Evolutionary conservation across 2,329 filamentous ascomycete genomes (phyloP).

Genomic region (Sporothrix euskadiensis): DNA sequence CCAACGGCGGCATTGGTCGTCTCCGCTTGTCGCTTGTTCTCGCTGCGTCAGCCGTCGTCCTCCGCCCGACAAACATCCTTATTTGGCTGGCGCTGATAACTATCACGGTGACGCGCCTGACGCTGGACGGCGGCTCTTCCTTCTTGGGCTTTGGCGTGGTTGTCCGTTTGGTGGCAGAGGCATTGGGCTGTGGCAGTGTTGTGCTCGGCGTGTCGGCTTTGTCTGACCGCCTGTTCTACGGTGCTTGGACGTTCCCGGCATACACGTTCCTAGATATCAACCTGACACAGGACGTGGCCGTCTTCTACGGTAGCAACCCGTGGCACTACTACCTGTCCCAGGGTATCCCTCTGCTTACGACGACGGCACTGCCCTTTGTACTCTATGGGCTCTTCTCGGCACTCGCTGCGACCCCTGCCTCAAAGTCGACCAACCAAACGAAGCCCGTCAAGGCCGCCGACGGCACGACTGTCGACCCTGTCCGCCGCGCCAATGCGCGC

Average conservation of each 20-base stretch:
- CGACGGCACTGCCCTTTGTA: slow-evolving; percentile 77
- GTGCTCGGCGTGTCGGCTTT: slow-evolving; percentile 64
- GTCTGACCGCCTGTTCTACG: slow-evolving; percentile 78
- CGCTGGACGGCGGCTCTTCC: slow-evolving; percentile 44
- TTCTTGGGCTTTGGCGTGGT: slow-evolving; percentile 47
- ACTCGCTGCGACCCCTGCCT: slow-evolving; percentile 35
- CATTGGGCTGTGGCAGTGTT: slow-evolving; percentile 60
- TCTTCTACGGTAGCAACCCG: slow-evolving; percentile 89
- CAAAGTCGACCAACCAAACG: neutral
- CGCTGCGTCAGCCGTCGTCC: slow-evolving; percentile 77
- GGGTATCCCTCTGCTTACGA: slow-evolving; percentile 83
- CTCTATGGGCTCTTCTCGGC: slow-evolving; percentile 62
- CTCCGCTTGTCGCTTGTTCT: slow-evolving; percentile 67
- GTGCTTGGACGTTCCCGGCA: slow-evolving; percentile 83
- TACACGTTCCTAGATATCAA: slow-evolving; percentile 90
- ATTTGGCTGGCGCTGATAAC: slow-evolving; percentile 74
- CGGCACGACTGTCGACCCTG: slow-evolving; percentile 40
- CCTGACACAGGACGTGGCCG: slow-evolving; percentile 78
- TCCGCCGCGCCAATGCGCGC: slow-evolving; percentile 46
- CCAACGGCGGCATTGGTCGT: slow-evolving; percentile 17
- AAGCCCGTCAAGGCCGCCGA: slow-evolving; percentile 32
- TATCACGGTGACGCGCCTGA: slow-evolving; percentile 44
- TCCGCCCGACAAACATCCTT: slow-evolving; percentile 85
- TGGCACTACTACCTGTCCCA: slow-evolving; percentile 93
- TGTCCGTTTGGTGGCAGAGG: slow-evolving; percentile 61